phyloP scores from a whole-genome alignment of 305 asterid genomes.

The Striga hermonthica region DNA sequence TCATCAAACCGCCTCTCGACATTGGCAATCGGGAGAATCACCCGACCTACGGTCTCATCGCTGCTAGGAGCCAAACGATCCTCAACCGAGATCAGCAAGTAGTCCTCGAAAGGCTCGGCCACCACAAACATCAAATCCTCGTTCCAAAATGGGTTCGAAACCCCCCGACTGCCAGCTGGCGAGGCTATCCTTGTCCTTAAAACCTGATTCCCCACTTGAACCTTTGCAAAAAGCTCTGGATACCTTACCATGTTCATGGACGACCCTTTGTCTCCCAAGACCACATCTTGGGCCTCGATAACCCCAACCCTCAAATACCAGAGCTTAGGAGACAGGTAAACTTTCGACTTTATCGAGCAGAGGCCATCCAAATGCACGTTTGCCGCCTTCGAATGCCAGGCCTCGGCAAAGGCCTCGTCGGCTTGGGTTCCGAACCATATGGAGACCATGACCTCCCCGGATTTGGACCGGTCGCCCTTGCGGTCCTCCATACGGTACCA shows the following conservation, averaged over 20 bases:
- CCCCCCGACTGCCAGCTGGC: constrained; percentile 46
- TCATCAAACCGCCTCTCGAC: constrained; percentile 68
- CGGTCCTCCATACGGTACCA: constrained; percentile 88
- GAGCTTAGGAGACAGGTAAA: constrained; percentile 78
- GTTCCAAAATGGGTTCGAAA: constrained; percentile 72
- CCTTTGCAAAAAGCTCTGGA: constrained; percentile 74
- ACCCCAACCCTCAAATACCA: constrained; percentile 79
- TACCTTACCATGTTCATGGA: constrained; percentile 57
- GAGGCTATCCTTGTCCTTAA: constrained; percentile 60
- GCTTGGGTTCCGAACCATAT: constrained; percentile 95
- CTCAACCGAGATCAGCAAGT: constrained; percentile 56
- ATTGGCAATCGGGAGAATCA: constrained; percentile 44
- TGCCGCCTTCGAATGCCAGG: constrained; percentile 91
- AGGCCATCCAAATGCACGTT: constrained; percentile 64
- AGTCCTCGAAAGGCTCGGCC: constrained; percentile 86
- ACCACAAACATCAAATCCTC: constrained; percentile 85
- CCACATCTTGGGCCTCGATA: constrained; percentile 80
- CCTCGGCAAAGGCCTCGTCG: constrained; percentile 87
- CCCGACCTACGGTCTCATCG: constrained; percentile 68
- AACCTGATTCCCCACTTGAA: constrained; percentile 84
- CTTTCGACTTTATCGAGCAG: constrained; percentile 73
- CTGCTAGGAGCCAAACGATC: constrained; percentile 60
- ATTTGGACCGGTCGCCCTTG: constrained; percentile 63
- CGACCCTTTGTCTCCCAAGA: constrained; percentile 53
- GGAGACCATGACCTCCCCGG: constrained; percentile 70